Evolutionary conservation across 1,284 basidiomycete species (phyloP).

Genomic region (Pseudozyma pruni): DNA sequence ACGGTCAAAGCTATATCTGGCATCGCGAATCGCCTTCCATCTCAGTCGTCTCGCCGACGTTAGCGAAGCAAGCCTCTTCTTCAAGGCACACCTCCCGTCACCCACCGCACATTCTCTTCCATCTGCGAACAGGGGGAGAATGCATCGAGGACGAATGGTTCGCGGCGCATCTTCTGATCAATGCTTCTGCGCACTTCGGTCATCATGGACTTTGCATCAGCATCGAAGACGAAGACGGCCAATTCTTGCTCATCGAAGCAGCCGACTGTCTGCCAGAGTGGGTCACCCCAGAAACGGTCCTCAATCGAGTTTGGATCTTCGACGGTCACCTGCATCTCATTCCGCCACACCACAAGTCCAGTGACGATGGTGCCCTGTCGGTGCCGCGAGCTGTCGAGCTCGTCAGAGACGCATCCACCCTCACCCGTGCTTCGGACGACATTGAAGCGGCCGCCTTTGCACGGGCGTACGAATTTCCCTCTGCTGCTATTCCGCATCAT

Average conservation of each 20-base stretch:
- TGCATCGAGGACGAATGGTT: slow-evolving; percentile 97
- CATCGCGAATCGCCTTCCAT: slow-evolving; percentile 59
- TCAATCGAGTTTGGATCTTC: slow-evolving; percentile 94
- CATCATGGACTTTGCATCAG: slow-evolving; percentile 28
- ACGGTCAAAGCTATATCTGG: slow-evolving; percentile 59
- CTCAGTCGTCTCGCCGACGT: slow-evolving; percentile 20
- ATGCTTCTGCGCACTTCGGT: slow-evolving; percentile 17
- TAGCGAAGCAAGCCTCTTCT: slow-evolving; percentile 4
- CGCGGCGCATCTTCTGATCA: slow-evolving; percentile 78
- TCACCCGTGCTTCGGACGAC: slow-evolving; percentile 72
- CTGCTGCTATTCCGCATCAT: slow-evolving; percentile 77
- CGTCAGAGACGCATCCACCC: slow-evolving; percentile 72
- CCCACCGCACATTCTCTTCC: slow-evolving; percentile 30
- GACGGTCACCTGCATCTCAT: slow-evolving; percentile 84
- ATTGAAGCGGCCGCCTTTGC: slow-evolving; percentile 46
- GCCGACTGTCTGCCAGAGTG: slow-evolving; percentile 88
- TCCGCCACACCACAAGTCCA: slow-evolving; percentile 75
- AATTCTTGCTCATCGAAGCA: slow-evolving; percentile 95
- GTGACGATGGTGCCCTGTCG: slow-evolving; percentile 72
- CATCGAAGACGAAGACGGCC: slow-evolving; percentile 88
- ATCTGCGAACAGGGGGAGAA: slow-evolving; percentile 70
- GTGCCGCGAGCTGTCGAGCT: slow-evolving; percentile 34
- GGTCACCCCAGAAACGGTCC: slow-evolving; percentile 88
- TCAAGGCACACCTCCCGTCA: slow-evolving; percentile 9
- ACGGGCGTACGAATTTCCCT: slow-evolving; percentile 68